Evolutionary conservation across 768 basidiomycete species (phyloP).

Genomic region (Trametes sanguinea): DNA sequence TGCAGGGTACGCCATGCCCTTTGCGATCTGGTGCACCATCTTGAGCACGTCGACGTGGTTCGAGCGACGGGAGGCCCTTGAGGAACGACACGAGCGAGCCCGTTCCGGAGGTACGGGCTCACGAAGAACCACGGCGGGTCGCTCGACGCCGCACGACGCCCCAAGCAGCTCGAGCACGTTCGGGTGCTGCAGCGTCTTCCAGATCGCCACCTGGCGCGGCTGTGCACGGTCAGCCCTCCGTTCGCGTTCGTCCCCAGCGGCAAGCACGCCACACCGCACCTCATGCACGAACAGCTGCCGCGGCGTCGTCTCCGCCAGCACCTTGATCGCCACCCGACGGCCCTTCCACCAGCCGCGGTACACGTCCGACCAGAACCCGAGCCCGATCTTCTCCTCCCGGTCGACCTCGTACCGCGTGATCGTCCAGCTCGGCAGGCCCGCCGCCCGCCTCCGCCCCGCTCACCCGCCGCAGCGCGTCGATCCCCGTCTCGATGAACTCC

Average conservation of each 20-base stretch:
- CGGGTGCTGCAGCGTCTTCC: conserved; percentile 67
- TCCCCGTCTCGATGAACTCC: conserved; percentile 71
- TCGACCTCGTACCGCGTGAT: conserved; percentile 83
- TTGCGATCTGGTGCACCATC: conserved; percentile 73
- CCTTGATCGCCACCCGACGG: conserved; percentile 70
- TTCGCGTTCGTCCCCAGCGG: no score
- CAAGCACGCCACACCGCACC: conserved; percentile 16
- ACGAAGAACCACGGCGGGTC: conserved; percentile 55
- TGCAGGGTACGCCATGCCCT: conserved; percentile 86
- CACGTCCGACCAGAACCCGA: conserved; percentile 77
- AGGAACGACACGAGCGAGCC: conserved; percentile 64
- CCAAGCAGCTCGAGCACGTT: conserved; percentile 77
- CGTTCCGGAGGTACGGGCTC: conserved; percentile 68
- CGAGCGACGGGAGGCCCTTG: conserved; percentile 34
- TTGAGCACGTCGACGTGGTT: conserved; percentile 51
- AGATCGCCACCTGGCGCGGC: conserved; percentile 43
- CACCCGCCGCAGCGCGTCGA: conserved; percentile 69
- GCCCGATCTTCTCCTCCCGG: conserved; percentile 64
- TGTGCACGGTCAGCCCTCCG: background rate
- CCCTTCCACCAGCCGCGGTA: conserved; percentile 76
- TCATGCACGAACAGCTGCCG: conserved; percentile 53
- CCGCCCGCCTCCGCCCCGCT: conserved; percentile 38
- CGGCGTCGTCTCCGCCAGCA: conserved; percentile 62
- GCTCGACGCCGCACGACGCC: conserved; percentile 68
- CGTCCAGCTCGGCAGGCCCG: conserved; percentile 66